Base-by-base conservation (phyloP, 2,329 filamentous ascomycete species). In the Claviceps arundinis region DNA sequence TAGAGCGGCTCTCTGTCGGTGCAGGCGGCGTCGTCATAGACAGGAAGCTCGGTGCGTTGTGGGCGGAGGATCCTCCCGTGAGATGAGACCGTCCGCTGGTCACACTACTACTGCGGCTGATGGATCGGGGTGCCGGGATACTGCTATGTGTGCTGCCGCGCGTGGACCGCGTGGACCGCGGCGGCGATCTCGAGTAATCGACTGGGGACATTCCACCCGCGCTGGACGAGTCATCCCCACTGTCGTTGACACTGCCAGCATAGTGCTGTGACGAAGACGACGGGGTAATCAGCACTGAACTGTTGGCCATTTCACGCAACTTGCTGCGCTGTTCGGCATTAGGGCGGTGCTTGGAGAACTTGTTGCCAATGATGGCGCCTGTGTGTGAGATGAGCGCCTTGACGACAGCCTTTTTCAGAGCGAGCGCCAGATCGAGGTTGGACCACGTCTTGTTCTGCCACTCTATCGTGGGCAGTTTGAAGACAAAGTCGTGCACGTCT, bases 361-460 rank as follows among this genome's bases (percentile, higher is more conserved):
- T 98, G 75, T 98, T 98, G 51, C 91, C 89, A 48, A 98, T 89
- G 59, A 98, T 96, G 53, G 93, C 89, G 38, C 93, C 93, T 0
- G 91, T 90, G 64, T 98, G 93, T 1, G 88, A 93, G 61, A 98
- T 94, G 46, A 98, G 76, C 0, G 93, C 91, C 62, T 89, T 87
- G 64, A 95, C 88, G 53, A 97, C 87, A 47, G 95, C 90, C 64
- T 90, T 94, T 72, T 98, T 97, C 51, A 98, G 76, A 14, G 89
- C 86, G 47, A 97, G 75, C 0, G 91, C 90, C 9, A 98, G 80
- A 62, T 98, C 93, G 6, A 98, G 78, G 65, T 97, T 98, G 6
- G 89, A 96, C 93, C 93, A 98, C 8, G 90, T 97, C 74, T 98
- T 98, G 75, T 98, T 98, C 57, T 89, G 82, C 71, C 95, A 97